Evolutionary conservation across 169 alveolate genomes (phyloP).

Genomic region (Cryptosporidium muris): DNA sequence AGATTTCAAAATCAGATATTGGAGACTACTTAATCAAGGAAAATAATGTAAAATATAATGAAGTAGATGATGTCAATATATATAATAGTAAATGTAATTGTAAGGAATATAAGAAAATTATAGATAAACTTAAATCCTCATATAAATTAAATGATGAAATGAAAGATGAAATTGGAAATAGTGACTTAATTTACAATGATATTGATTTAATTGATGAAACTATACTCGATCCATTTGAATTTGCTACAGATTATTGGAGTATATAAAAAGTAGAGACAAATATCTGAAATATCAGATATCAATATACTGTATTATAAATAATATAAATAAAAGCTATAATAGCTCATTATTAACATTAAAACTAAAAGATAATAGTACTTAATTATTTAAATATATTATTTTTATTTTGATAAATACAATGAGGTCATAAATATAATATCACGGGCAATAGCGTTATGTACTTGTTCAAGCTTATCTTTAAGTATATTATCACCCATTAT

Average conservation of each 20-base stretch:
- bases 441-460: slow-evolving; percentile 86
- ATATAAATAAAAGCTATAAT: background rate
- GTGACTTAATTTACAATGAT: background rate
- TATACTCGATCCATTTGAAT: background rate
- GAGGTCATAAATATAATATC: slow-evolving; percentile 94
- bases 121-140: background rate
- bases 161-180: background rate
- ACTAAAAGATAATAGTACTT: slow-evolving; percentile 4
- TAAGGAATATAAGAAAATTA: background rate
- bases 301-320: background rate
- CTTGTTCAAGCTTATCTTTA: slow-evolving; percentile 81
- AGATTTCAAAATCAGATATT: too few species aligned
- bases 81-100: background rate
- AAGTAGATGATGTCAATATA: background rate
- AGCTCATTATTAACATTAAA: background rate
- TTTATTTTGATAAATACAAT: slow-evolving; percentile 82
- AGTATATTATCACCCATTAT: slow-evolving; percentile 88
- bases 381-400: slow-evolving; percentile 69
- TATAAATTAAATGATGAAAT: background rate
- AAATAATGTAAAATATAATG: too few species aligned
- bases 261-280: background rate
- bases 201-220: background rate
- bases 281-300: background rate
- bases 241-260: too few species aligned
- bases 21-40: too few species aligned